phyloP scores from a whole-genome alignment of 805 yeast genomes.

The Brettanomyces nanus region DNA sequence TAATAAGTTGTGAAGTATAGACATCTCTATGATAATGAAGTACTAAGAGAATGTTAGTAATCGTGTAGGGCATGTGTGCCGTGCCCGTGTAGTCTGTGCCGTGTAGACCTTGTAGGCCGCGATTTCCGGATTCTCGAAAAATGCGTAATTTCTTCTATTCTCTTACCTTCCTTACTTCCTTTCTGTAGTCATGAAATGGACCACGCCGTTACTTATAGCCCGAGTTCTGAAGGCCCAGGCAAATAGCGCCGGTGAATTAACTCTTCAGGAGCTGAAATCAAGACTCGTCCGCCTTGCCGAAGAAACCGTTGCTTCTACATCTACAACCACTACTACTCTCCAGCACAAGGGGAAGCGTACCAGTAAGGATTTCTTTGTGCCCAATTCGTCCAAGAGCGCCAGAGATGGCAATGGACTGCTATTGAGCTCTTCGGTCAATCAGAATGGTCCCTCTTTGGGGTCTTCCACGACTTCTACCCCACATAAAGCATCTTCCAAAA shows the following conservation, averaged over 20 bases:
- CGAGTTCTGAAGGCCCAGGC: background rate
- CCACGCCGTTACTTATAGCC: background rate
- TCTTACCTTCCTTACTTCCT: too few relatives aligned
- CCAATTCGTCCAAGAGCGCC: background rate
- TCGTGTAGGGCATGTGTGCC: too few relatives aligned
- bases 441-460: too few relatives aligned
- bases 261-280: background rate
- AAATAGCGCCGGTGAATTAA: background rate
- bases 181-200: background rate
- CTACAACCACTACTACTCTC: background rate
- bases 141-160: too few relatives aligned
- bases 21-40: background rate
- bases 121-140: too few relatives aligned
- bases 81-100: too few relatives aligned
- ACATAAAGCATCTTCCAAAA: too few relatives aligned
- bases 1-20: slow-evolving; percentile 29
- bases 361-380: background rate
- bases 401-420: background rate
- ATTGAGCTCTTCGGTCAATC: background rate
- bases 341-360: background rate
- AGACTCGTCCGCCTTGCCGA: background rate
- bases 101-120: too few relatives aligned
- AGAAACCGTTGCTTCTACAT: background rate
- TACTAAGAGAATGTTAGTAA: too few relatives aligned
- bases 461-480: too few relatives aligned